Percentiles rank a stretch among this genome's conserved stretches.
Evolutionary conservation across 257 asterid genomes (phyloP).

Genomic region (Cordia subcordata): DNA sequence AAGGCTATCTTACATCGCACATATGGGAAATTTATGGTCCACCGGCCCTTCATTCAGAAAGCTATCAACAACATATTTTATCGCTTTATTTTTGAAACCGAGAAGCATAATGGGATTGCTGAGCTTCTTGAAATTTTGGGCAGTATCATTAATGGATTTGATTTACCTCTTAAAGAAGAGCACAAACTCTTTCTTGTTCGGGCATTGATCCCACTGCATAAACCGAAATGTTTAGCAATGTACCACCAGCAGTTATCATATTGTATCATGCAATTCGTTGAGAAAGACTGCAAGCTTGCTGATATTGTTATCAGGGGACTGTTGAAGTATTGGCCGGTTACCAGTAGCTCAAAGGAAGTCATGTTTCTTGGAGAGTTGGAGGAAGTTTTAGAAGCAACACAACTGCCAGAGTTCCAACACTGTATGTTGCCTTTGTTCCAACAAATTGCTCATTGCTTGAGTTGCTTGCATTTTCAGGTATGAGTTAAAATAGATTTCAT

Average conservation of each 20-base stretch:
- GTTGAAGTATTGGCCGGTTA: constrained; percentile 36
- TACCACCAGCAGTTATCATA: constrained; percentile 31
- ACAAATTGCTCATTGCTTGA: constrained; percentile 28
- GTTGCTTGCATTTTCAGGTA: constrained; percentile 38
- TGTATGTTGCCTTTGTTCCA: constrained; percentile 34
- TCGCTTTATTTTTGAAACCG: constrained; percentile 26
- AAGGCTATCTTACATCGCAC: constrained; percentile 29
- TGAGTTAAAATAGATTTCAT: not conserved
- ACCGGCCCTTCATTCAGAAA: constrained; percentile 24
- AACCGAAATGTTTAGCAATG: constrained; percentile 37
- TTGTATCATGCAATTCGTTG: constrained; percentile 30
- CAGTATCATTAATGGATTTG: constrained; percentile 28
- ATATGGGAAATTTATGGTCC: constrained; percentile 32
- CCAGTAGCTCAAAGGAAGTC: constrained; percentile 33
- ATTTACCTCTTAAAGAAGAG: constrained; percentile 28
- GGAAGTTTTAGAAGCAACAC: constrained; percentile 32
- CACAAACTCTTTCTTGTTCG: constrained; percentile 29
- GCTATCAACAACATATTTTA: constrained; percentile 23
- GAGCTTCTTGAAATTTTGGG: constrained; percentile 30
- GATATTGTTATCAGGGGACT: constrained; percentile 29
- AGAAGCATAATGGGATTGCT: constrained; percentile 28
- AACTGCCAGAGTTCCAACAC: constrained; percentile 23
- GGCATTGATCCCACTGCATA: constrained; percentile 32
- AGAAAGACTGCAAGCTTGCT: constrained; percentile 39
- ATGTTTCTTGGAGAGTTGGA: constrained; percentile 35